Evolutionary conservation across 306 rosid genomes (phyloP), one percentile per base, ranked within the genome.

Genomic region (Lupinus albus): DNA sequence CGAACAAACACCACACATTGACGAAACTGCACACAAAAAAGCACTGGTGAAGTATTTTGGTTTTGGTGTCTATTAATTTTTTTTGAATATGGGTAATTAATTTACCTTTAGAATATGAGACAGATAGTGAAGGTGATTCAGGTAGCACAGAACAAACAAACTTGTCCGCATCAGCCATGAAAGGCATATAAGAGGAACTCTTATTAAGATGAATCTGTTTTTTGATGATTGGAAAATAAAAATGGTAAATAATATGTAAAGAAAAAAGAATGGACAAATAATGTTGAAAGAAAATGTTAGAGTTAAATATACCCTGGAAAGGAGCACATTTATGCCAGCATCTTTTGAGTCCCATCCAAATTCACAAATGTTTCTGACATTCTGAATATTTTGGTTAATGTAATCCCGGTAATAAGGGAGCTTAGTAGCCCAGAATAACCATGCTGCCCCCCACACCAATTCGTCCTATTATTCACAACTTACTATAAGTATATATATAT

Each of bases 301-400:
- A 2, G 0, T 60, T 20, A 63, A 9, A 14, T 61, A 64, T 54
- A 83, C 91, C 82, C 73, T 60, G 3, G 86, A 81, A 74, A 81
- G 21, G 11, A 86, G 84, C 16, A 86, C 79, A 53, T 83, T 81
- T 50, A 81, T 73, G 39, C 86, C 88, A 20, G 91, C 81, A 21
- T 81, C 61, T 62, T 86, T 83, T 2, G 86, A 14, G 67, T 86
- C 91, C 91, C 91, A 86, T 59, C 88, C 86, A 74, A 86, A 86
- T 60, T 86, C 79, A 66, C 41, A 68, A 12, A 32, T 67, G 50
- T 67, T 62, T 7, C 50, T 33, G 3, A 76, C 3, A 50, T 61
- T 62, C 20, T 81, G 55, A 42, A 76, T 76, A 35, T 81, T 67
- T 12, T 64, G 12, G 2, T 32, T 15, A 11, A 79, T 61, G 76